phyloP scores from a whole-genome alignment of 495 filamentous ascomycete genomes.

The Aspergillus nanangensis region DNA sequence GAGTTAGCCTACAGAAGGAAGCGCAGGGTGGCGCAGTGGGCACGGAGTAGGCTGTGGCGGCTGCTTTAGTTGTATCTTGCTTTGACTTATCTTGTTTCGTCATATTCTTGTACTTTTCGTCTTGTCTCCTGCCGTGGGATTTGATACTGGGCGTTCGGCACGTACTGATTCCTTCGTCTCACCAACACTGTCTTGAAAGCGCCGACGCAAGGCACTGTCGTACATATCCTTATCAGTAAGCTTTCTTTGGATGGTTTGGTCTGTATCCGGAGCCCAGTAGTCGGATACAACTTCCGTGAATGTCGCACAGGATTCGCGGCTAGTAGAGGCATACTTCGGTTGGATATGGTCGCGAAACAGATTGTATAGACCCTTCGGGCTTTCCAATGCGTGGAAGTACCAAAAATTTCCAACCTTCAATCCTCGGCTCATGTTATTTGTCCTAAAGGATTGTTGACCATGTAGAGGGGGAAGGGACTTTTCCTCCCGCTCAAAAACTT shows the following conservation, averaged over 20 bases:
- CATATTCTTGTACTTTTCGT: too few species aligned
- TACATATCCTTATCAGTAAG: conserved; percentile 9
- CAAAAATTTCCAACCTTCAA: conserved; percentile 18
- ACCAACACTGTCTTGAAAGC: neutral
- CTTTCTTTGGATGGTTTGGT: conserved; percentile 6
- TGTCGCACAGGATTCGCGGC: neutral
- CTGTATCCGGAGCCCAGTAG: conserved; percentile 6
- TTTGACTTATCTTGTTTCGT: too few species aligned
- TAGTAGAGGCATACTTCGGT: conserved; percentile 3
- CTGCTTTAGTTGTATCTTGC: too few species aligned
- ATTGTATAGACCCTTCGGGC: conserved; percentile 16
- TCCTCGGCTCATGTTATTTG: conserved; percentile 15
- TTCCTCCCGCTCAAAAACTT: conserved; percentile 12
- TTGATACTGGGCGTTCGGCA: too few species aligned
- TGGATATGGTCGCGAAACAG: conserved; percentile 17
- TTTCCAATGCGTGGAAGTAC: conserved; percentile 25
- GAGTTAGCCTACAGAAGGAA: too few species aligned
- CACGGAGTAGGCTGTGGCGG: too few species aligned
- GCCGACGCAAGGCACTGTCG: conserved; percentile 3
- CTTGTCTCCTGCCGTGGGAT: too few species aligned
- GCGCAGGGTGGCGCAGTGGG: too few species aligned
- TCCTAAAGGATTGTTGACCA: conserved; percentile 1
- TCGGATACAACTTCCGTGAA: conserved; percentile 4
- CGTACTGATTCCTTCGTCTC: too few species aligned
- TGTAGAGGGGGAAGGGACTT: neutral